Evolutionary conservation across 352 stramenopile genomes (phyloP).

Genomic region (Pythium chondricola): DNA sequence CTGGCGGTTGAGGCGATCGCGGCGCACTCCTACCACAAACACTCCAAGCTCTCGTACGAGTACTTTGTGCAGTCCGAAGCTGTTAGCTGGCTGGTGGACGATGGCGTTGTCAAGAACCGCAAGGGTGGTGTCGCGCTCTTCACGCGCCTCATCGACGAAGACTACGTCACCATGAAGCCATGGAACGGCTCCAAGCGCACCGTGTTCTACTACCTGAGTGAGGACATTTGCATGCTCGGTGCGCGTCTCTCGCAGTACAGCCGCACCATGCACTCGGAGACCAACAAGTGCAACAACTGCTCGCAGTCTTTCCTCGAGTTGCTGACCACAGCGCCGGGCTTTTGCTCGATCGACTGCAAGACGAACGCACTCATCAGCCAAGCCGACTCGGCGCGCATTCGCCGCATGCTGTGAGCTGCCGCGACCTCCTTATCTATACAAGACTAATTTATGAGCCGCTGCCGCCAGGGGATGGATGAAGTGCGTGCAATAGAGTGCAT

Average conservation of each 20-base stretch:
- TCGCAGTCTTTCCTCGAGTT: slow-evolving; percentile 61
- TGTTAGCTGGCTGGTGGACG: slow-evolving; percentile 78
- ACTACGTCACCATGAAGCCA: slow-evolving; percentile 65
- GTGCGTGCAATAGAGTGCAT: slow-evolving; percentile 13
- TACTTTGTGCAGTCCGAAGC: slow-evolving; percentile 84
- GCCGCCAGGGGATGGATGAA: slow-evolving; percentile 8
- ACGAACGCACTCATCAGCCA: slow-evolving; percentile 73
- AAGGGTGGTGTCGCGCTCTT: slow-evolving; percentile 48
- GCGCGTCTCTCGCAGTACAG: slow-evolving; percentile 57
- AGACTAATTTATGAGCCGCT: slow-evolving; percentile 17
- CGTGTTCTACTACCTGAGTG: slow-evolving; percentile 67
- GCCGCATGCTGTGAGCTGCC: slow-evolving; percentile 31
- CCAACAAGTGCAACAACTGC: slow-evolving; percentile 79
- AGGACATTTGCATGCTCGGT: slow-evolving; percentile 42
- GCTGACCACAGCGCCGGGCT: slow-evolving; percentile 53
- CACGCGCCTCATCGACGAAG: slow-evolving; percentile 53
- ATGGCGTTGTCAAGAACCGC: slow-evolving; percentile 52
- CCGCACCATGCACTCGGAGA: slow-evolving; percentile 67
- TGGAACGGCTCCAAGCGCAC: slow-evolving; percentile 39
- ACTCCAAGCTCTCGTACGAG: slow-evolving; percentile 71
- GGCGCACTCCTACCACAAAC: slow-evolving; percentile 58
- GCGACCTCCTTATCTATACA: not conserved
- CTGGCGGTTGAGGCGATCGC: slow-evolving; percentile 59
- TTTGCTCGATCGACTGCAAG: slow-evolving; percentile 86
- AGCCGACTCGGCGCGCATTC: slow-evolving; percentile 59